Evolutionary conservation across 495 filamentous ascomycete species (phyloP), one percentile per base, ranked within the genome.

Genomic region (Podospora sp.): DNA sequence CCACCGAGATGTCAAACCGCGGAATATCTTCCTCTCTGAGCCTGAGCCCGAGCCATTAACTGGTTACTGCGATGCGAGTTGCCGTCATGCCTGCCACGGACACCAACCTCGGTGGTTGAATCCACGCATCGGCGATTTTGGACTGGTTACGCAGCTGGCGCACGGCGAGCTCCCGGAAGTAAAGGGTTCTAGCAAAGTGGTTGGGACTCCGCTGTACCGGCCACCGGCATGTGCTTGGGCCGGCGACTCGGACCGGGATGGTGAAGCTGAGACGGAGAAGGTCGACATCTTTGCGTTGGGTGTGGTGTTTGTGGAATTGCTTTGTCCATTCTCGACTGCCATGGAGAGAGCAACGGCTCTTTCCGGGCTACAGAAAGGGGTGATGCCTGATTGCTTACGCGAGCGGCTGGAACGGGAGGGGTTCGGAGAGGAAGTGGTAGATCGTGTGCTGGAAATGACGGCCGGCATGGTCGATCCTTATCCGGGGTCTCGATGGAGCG

Each of bases 271-370:
- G 0, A 51, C 50, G 16, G 61, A 63, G 12, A 63, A 63, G 46
- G 61, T 51, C 21, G 61, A 63, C 22, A 53, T 63, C 21, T 63
- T 63, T 33, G 61, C 61, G 1, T 25, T 63, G 40, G 61, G 61
- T 0, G 61, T 63, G 2, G 61, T 63, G 24, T 63, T 63, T 63
- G 49, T 63, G 12, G 61, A 63, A 24, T 33, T 63, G 26, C 40
- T 63, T 6, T 63, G 61, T 16, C 61, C 61, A 7, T 63, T 63
- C 14, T 51, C 61, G 22, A 63, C 61, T 11, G 61, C 21, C 4
- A 63, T 63, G 61, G 61, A 63, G 49, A 24, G 61, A 24, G 61
- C 61, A 29, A 40, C 50, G 27, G 49, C 49, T 0, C 46, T 63
- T 0, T 26, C 21, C 1, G 61, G 61, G 14, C 25, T 63, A 18